Percentiles rank a stretch among this genome's conserved stretches.
These are phyloP conservation scores for Cercospora sp. DNA, from an alignment of 2,329 filamentous ascomycete species.

Conservation along the genomic window DNA sequence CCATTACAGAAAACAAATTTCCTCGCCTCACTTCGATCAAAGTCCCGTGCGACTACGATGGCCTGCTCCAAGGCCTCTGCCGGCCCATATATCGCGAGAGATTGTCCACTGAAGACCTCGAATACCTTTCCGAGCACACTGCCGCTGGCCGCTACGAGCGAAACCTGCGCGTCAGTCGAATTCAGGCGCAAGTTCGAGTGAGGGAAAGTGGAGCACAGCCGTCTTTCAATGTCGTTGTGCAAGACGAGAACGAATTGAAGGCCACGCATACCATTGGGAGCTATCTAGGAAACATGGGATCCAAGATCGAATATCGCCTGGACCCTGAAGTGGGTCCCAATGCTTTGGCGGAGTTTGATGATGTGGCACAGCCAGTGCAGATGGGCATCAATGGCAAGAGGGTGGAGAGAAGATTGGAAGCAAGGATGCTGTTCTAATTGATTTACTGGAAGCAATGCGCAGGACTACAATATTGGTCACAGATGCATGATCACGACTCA, in stretches of 20 bases:
- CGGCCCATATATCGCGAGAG: slow-evolving; percentile 60
- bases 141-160: slow-evolving; percentile 22
- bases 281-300: slow-evolving; percentile 62
- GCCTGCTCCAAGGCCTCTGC: slow-evolving; percentile 68
- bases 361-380: slow-evolving; percentile 20
- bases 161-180: slow-evolving; percentile 50
- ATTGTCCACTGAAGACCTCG: slow-evolving; percentile 48
- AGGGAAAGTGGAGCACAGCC: slow-evolving; percentile 58
- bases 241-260: slow-evolving; percentile 50
- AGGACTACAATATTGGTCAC: neutral
- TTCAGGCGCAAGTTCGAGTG: slow-evolving; percentile 66
- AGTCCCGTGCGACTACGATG: slow-evolving; percentile 68
- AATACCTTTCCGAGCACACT: slow-evolving; percentile 17
- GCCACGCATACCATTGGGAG: slow-evolving; percentile 59
- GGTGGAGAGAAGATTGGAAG: slow-evolving; percentile 9
- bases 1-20: slow-evolving; percentile 63
- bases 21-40: slow-evolving; percentile 62
- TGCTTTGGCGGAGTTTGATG: slow-evolving; percentile 28
- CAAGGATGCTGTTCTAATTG: slow-evolving; percentile 5
- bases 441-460: neutral
- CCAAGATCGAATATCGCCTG: slow-evolving; percentile 62
- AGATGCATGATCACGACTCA: neutral
- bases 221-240: slow-evolving; percentile 60
- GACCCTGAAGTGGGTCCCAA: slow-evolving; percentile 50
- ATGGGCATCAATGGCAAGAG: slow-evolving; percentile 11